phyloP scores from a whole-genome alignment of 306 rosid genomes.

The Prunus mume region DNA sequence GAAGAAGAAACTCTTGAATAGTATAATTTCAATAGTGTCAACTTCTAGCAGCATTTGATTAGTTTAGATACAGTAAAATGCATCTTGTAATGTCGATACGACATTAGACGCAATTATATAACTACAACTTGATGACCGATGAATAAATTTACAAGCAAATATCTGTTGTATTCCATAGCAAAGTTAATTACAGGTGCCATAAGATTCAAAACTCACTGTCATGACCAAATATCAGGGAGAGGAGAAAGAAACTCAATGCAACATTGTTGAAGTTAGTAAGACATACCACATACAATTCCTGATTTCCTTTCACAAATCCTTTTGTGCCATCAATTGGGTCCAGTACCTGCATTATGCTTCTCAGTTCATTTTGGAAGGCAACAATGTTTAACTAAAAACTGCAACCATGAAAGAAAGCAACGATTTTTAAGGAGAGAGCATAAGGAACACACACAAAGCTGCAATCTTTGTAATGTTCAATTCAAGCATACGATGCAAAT shows the following conservation, averaged over 20 bases:
- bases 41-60: background rate
- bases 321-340: constrained; percentile 94
- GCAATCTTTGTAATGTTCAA: background rate
- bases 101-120: background rate
- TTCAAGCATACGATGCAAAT: background rate
- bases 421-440: background rate
- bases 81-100: background rate
- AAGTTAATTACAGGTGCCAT: background rate
- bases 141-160: background rate
- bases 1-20: background rate
- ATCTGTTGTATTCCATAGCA: background rate
- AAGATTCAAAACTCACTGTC: background rate
- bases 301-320: constrained; percentile 63
- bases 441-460: background rate
- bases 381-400: constrained; percentile 15
- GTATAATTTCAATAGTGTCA: background rate
- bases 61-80: background rate
- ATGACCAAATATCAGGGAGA: background rate
- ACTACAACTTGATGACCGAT: background rate
- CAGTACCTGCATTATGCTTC: constrained; percentile 60
- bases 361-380: constrained; percentile 9
- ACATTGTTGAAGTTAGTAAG: background rate
- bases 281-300: constrained; percentile 72
- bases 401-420: background rate
- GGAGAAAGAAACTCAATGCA: background rate